A percentile compares a stretch with the other conserved stretches of the same genome.
Evolutionary conservation across 768 basidiomycete genomes (phyloP).

Genomic region (Rhodocollybia butyracea): DNA sequence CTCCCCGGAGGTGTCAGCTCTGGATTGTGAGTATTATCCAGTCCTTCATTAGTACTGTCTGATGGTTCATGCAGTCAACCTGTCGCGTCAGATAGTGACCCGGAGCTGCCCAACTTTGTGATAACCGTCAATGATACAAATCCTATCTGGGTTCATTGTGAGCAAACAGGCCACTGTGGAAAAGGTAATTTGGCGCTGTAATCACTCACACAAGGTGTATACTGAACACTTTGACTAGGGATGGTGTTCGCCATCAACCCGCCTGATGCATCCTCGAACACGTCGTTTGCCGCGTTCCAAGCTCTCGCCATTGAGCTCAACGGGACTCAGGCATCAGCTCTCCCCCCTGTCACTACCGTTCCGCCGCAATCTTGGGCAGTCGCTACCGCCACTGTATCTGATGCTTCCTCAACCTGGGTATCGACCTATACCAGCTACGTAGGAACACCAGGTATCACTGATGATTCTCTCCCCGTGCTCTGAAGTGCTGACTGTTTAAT

Average conservation of each 20-base stretch:
- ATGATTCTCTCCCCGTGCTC: background rate
- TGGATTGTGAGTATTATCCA: conserved; percentile 30
- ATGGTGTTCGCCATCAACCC: conserved; percentile 73
- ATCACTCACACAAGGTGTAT: too few relatives aligned
- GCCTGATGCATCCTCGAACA: conserved; percentile 29
- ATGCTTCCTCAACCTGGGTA: conserved; percentile 25
- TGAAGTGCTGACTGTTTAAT: background rate
- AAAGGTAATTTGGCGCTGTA: conserved; percentile 21
- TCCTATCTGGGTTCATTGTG: conserved; percentile 59
- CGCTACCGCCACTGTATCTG: conserved; percentile 40
- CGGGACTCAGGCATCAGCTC: conserved; percentile 21
- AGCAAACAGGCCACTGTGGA: conserved; percentile 50
- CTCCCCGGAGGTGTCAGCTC: conserved; percentile 28
- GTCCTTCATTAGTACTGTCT: background rate
- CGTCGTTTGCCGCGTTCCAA: conserved; percentile 50
- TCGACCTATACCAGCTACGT: conserved; percentile 39
- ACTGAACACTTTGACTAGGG: conserved; percentile 33
- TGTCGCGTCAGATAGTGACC: conserved; percentile 32
- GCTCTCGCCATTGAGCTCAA: conserved; percentile 39
- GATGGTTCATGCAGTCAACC: conserved; percentile 25
- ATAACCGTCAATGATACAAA: conserved; percentile 38
- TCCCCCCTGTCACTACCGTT: conserved; percentile 16
- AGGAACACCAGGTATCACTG: conserved; percentile 28
- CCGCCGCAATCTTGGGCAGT: conserved; percentile 31
- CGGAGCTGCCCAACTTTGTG: conserved; percentile 34